These are phyloP conservation scores for Theobroma grandiflorum DNA, from an alignment of 441 rosid species.

Conservation along the genomic window DNA sequence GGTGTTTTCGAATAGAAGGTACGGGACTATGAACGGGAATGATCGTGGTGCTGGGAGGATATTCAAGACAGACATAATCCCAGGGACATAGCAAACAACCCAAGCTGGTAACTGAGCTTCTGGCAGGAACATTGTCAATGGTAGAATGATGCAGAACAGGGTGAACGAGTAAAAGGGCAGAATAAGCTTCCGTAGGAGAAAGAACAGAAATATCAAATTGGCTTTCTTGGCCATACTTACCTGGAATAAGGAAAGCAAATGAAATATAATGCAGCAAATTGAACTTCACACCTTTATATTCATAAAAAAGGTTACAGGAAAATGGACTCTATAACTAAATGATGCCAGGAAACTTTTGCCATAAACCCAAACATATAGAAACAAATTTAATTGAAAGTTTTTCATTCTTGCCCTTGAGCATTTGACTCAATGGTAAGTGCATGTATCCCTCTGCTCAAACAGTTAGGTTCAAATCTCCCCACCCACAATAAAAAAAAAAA, in stretches of 20 bases:
- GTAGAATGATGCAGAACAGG: conserved; percentile 90
- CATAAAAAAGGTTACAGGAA: not conserved
- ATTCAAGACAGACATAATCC: conserved; percentile 80
- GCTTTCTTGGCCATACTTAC: conserved; percentile 80
- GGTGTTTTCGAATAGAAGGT: conserved; percentile 90
- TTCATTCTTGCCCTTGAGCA: not conserved
- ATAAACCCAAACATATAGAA: not conserved
- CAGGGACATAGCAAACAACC: conserved; percentile 90
- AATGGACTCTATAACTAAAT: not conserved
- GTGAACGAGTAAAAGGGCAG: conserved; percentile 94
- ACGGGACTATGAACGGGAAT: conserved; percentile 88
- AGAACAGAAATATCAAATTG: conserved; percentile 87
- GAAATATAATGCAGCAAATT: not conserved
- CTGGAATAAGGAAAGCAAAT: conserved; percentile 45
- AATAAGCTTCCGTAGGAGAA: conserved; percentile 84
- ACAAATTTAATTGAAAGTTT: not conserved
- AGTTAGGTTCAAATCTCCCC: not conserved
- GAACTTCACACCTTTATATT: not conserved
- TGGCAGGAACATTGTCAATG: conserved; percentile 84
- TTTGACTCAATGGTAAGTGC: not conserved
- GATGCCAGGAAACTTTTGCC: not conserved
- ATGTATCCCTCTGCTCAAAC: not conserved
- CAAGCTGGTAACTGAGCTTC: conserved; percentile 91
- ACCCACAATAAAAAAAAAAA: not conserved
- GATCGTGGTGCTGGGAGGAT: conserved; percentile 89